Evolutionary conservation across 176 grass and related monocot genomes (phyloP).

Genomic region (Tillandsia leiboldiana): DNA sequence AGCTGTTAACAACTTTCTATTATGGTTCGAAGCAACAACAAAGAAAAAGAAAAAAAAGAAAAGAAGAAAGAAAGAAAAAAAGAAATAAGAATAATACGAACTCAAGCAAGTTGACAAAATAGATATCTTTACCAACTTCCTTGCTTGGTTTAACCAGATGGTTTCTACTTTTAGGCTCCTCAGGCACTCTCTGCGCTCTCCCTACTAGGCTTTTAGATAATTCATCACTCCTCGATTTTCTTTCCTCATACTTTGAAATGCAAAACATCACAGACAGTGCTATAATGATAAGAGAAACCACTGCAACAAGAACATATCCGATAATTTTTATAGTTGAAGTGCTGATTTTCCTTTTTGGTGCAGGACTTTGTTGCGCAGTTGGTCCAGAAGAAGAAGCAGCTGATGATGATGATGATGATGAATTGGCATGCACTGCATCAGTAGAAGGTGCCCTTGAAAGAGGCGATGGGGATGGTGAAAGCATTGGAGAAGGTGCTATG

Average conservation of each 20-base stretch:
- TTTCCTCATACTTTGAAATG: slow-evolving; percentile 73
- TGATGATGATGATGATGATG: slow-evolving; percentile 12
- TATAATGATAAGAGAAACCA: slow-evolving; percentile 51
- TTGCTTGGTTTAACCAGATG: slow-evolving; percentile 34
- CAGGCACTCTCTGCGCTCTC: slow-evolving; percentile 33
- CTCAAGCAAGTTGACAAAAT: slow-evolving; percentile 1
- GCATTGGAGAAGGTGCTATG: slow-evolving; percentile 58
- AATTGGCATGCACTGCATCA: slow-evolving; percentile 31
- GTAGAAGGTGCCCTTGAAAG: slow-evolving; percentile 39
- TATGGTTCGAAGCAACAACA: not conserved
- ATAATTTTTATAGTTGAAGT: slow-evolving; percentile 50
- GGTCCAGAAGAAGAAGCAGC: slow-evolving; percentile 28
- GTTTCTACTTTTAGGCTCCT: slow-evolving; percentile 53
- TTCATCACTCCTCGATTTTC: slow-evolving; percentile 32
- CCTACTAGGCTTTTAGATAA: slow-evolving; percentile 36
- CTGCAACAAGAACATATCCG: slow-evolving; percentile 69
- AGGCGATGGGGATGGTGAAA: slow-evolving; percentile 30
- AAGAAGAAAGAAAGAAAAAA: slow-evolving; percentile 12
- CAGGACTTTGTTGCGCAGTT: slow-evolving; percentile 19
- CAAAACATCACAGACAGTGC: slow-evolving; percentile 54
- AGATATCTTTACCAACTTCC: slow-evolving; percentile 51
- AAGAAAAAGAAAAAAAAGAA: not conserved
- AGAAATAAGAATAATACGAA: slow-evolving; percentile 15
- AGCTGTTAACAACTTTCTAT: slow-evolving; percentile 6
- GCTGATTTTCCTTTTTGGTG: slow-evolving; percentile 30